These are phyloP conservation scores for Mycena vulgaris DNA, from an alignment of 768 basidiomycete genomes.

Conservation along the genomic window DNA sequence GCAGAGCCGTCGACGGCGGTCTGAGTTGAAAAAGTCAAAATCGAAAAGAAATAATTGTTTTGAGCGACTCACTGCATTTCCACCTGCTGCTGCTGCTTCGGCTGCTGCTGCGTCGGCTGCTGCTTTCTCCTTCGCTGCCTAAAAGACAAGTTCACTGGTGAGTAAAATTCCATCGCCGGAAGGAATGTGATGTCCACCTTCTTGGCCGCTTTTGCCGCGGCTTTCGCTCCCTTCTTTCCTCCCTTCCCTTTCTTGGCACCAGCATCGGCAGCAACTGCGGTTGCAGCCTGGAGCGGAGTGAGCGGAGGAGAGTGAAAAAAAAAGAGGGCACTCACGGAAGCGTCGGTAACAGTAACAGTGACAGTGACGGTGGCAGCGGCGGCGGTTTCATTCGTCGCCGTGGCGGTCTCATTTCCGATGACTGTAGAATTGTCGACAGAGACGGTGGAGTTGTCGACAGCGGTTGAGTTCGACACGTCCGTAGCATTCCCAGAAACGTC, in stretches of 20 bases:
- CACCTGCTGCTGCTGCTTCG: too few species aligned
- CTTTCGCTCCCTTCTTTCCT: not conserved
- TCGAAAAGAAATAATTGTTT: too few species aligned
- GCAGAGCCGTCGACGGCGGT: too few species aligned
- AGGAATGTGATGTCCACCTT: too few species aligned
- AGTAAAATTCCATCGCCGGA: too few species aligned
- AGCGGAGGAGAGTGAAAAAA: not conserved
- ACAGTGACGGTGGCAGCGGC: constrained; percentile 32
- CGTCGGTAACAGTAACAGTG: constrained; percentile 39
- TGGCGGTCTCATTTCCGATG: constrained; percentile 20
- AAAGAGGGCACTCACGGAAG: constrained; percentile 27
- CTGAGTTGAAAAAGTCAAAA: too few species aligned
- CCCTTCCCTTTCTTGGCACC: not conserved
- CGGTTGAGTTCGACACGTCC: too few species aligned
- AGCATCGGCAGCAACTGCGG: constrained; percentile 13
- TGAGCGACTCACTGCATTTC: too few species aligned
- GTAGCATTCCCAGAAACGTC: too few species aligned
- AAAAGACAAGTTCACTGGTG: too few species aligned
- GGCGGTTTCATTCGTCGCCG: not conserved
- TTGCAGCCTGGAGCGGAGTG: constrained; percentile 23
- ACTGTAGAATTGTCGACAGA: constrained; percentile 21
- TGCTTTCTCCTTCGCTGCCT: constrained; percentile 3
- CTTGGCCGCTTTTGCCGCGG: constrained; percentile 12
- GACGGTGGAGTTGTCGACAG: not conserved
- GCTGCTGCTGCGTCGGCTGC: not conserved